phyloP scores from a whole-genome alignment of 2,329 filamentous ascomycete species.

The Penicillium rolfsii region DNA sequence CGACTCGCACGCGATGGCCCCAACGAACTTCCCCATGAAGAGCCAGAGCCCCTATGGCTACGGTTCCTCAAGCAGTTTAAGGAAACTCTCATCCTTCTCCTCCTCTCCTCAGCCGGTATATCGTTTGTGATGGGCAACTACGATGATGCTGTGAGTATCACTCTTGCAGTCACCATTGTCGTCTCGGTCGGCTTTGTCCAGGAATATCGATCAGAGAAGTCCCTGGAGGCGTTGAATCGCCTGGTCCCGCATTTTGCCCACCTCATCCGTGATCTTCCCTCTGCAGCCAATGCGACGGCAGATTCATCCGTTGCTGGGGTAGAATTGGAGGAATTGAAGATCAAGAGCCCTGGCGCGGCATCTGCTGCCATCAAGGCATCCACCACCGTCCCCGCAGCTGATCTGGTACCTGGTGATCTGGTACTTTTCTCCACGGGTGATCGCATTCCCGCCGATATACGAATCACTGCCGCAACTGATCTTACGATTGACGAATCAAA shows the following conservation, averaged over 20 bases:
- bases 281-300: constrained; percentile 23
- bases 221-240: constrained; percentile 89
- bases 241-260: constrained; percentile 95
- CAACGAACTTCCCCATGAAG: constrained; percentile 93
- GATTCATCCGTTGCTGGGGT: constrained; percentile 34
- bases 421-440: constrained; percentile 95
- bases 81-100: constrained; percentile 89
- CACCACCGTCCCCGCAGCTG: constrained; percentile 80
- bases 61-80: constrained; percentile 97
- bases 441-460: constrained; percentile 92
- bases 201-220: constrained; percentile 97
- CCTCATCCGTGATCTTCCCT: constrained; percentile 69
- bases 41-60: constrained; percentile 91
- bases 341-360: constrained; percentile 55
- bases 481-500: constrained; percentile 96
- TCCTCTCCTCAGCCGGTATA: constrained; percentile 83
- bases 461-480: constrained; percentile 87
- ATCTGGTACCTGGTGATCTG: constrained; percentile 88
- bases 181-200: constrained; percentile 95
- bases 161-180: constrained; percentile 94
- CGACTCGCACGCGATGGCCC: constrained; percentile 80
- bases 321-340: constrained; percentile 53
- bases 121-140: constrained; percentile 90
- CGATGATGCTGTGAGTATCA: constrained; percentile 94
- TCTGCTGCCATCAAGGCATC: constrained; percentile 74